Evolutionary conservation across 129 eudicot species (phyloP).

Genomic region (Flaveria trinervia): DNA sequence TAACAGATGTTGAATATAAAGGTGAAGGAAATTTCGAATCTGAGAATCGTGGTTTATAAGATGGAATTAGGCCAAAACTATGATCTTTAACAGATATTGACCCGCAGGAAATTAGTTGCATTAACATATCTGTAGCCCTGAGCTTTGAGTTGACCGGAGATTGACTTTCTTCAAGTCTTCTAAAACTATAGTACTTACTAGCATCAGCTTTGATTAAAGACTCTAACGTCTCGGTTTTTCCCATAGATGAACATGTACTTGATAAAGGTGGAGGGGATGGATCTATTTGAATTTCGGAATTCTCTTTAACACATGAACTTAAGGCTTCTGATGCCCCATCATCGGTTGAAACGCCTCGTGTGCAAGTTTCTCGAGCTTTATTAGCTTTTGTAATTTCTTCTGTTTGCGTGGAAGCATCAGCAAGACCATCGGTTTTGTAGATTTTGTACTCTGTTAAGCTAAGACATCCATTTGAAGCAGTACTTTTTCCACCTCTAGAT

Average conservation of each 20-base stretch:
- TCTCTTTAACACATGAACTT: conserved; percentile 25
- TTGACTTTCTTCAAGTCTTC: conserved; percentile 49
- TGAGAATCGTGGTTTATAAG: conserved; percentile 69
- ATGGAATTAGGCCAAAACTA: conserved; percentile 77
- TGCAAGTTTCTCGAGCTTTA: conserved; percentile 53
- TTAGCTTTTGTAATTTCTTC: conserved; percentile 49
- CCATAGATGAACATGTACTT: conserved; percentile 61
- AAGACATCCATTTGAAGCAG: conserved; percentile 58
- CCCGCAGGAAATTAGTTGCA: conserved; percentile 94
- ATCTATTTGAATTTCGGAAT: conserved; percentile 46
- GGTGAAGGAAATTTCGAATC: conserved; percentile 77
- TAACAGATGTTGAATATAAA: conserved; percentile 72
- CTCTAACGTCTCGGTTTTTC: conserved; percentile 75
- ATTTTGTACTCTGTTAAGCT: conserved; percentile 76
- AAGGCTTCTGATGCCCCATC: conserved; percentile 46
- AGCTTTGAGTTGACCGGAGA: conserved; percentile 52
- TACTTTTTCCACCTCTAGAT: conserved; percentile 55
- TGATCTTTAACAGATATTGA: conserved; percentile 90
- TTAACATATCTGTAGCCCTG: conserved; percentile 69
- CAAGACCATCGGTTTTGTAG: conserved; percentile 63
- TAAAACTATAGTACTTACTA: conserved; percentile 65
- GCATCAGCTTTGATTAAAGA: conserved; percentile 83
- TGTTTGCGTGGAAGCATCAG: conserved; percentile 92
- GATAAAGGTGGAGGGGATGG: conserved; percentile 70
- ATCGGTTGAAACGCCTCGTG: conserved; percentile 86